Evolutionary conservation across 176 grass and related monocot genomes (phyloP), one percentile per base, ranked within the genome.

Genomic region (Triticum timopheevii): DNA sequence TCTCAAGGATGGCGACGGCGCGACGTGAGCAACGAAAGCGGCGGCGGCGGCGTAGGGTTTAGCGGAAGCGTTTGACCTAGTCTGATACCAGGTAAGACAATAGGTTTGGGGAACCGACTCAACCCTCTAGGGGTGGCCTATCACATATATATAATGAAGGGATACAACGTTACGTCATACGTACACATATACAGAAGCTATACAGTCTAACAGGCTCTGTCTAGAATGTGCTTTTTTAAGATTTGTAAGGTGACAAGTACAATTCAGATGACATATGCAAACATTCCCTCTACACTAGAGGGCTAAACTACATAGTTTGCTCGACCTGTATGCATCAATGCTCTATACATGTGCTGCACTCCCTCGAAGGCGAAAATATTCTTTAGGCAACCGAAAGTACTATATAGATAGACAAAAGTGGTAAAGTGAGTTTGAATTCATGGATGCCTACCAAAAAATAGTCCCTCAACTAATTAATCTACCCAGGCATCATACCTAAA

Each of bases 361-460:
- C 80, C 27, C 28, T 17, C 7, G 27, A 80, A 22, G 80, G 65
- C 1, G 4, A 84, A 84, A 69, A 84, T 84, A 87, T 91, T 87
- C 45, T 27, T 2, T 68, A 31, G 45, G 68, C 47, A 80, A 87
- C 76, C 81, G 50, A 91, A 88, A 88, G 89, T 54, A 7, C 19
- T 54, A 6, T 17, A 54, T 54, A 54, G 5, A 54, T 54, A 64
- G 31, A 70, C 38, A 64, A 54, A 77, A 76, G 77, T 80, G 24
- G 19, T 85, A 85, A 88, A 91, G 90, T 52, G 38, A 44, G 38
- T 88, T 34, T 80, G 61, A 91, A 82, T 88, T 66, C 62, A 77
- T 81, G 31, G 69, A 85, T 70, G 81, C 49, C 85, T 69, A 77
- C 69, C 16, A 75, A 87, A 6, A 54, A 79, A 73, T 8, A 84